These are phyloP conservation scores for Panicum hallii DNA, from an alignment of 202 grass and related monocot genomes.

Conservation along the genomic window DNA sequence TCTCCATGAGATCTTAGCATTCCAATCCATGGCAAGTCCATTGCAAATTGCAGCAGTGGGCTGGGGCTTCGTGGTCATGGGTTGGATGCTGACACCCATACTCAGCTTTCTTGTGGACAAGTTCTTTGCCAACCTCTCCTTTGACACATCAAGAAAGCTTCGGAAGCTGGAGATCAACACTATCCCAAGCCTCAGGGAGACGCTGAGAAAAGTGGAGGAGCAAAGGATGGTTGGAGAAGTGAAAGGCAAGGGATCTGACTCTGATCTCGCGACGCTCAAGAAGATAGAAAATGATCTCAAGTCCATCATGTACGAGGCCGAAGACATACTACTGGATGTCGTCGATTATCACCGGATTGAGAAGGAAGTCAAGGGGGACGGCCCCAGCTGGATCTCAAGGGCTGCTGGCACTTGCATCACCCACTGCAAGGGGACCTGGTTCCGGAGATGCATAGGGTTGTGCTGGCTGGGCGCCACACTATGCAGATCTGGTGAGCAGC, in stretches of 20 bases:
- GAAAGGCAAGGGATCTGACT: not conserved
- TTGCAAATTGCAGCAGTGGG: not conserved
- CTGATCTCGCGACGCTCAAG: not conserved
- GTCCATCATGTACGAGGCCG: constrained; percentile 10
- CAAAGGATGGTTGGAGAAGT: not conserved
- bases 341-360: not conserved
- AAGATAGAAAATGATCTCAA: not conserved
- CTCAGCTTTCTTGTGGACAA: constrained; percentile 20
- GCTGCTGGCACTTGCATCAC: not conserved
- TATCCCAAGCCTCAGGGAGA: not conserved
- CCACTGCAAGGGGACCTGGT: not conserved
- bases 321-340: constrained; percentile 25
- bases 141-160: constrained; percentile 8
- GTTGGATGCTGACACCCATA: constrained; percentile 15
- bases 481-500: not conserved
- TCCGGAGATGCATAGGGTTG: not conserved
- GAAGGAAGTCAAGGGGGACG: not conserved
- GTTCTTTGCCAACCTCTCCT: not conserved
- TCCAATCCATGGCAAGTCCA: not conserved
- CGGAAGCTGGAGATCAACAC: not conserved
- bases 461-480: too few relatives aligned
- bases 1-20: not conserved
- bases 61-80: not conserved
- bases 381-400: not conserved
- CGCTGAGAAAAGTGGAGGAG: not conserved